Conservation (phyloP, 805 yeast genomes). For the Phaffomyces opuntiae region DNA sequence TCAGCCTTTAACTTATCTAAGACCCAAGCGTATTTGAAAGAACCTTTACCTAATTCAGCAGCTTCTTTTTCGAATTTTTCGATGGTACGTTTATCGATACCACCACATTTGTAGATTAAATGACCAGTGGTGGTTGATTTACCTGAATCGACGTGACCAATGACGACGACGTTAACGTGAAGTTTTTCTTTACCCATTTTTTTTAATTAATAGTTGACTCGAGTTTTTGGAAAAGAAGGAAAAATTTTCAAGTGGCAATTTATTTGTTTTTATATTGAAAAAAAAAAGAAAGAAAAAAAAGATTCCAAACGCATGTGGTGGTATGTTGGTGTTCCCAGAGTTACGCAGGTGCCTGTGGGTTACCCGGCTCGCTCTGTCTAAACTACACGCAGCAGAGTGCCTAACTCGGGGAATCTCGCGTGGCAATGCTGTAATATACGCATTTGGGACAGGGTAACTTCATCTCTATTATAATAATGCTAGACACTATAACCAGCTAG, state of each 20-base stretch:
- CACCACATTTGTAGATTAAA: conserved; percentile 99
- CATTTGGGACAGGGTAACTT: neutral
- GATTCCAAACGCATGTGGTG: neutral
- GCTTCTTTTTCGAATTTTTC: conserved; percentile 99
- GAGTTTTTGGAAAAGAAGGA: conserved; percentile 4
- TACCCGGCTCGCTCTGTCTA: neutral
- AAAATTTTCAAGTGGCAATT: conserved; percentile 3
- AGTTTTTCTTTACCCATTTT: conserved; percentile 18
- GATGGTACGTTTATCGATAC: conserved; percentile 96
- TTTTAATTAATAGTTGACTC: too few species aligned
- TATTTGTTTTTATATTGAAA: conserved; percentile 1
- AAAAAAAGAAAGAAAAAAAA: too few species aligned
- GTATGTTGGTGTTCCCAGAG: neutral
- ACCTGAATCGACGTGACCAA: conserved; percentile 99
- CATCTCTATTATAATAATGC: neutral
- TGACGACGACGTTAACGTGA: conserved; percentile 99
- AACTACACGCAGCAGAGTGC: too few species aligned
- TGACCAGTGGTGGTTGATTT: conserved; percentile 99
- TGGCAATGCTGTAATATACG: neutral
- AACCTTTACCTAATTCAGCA: conserved; percentile 93
- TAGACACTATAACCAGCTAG: conserved; percentile 6
- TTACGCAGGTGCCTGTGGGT: neutral
- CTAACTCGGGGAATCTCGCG: too few species aligned
- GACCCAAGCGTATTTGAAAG: conserved; percentile 98
- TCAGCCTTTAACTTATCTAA: conserved; percentile 93